Conservation (phyloP, 345 rosid genomes). For the Anacardium occidentale region DNA sequence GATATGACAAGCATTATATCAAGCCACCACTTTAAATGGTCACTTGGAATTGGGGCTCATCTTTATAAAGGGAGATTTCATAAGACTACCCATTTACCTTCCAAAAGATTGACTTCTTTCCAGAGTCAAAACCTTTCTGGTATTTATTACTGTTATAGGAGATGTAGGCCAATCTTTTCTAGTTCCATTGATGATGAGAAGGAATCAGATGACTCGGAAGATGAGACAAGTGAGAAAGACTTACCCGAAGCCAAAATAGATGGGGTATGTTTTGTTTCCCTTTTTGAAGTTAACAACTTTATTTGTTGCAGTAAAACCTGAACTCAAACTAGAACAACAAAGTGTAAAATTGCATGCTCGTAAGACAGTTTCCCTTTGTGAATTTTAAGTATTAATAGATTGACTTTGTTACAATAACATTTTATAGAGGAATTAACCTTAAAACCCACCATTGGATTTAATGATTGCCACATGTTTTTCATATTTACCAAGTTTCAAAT, state of each 20-base stretch:
- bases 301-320: neutral
- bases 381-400: neutral
- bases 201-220: constrained; percentile 41
- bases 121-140: constrained; percentile 27
- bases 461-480: too few relatives aligned
- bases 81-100: constrained; percentile 37
- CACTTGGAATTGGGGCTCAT: constrained; percentile 40
- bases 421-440: neutral
- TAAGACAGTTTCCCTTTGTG: neutral
- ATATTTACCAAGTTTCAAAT: neutral
- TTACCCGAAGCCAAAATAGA: constrained; percentile 27
- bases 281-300: too few relatives aligned
- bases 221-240: constrained; percentile 34
- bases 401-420: neutral
- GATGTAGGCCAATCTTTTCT: constrained; percentile 40
- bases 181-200: constrained; percentile 50
- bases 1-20: constrained; percentile 61
- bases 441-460: neutral
- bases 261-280: neutral
- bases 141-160: constrained; percentile 26
- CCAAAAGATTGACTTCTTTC: constrained; percentile 32
- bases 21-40: constrained; percentile 55
- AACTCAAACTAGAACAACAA: neutral
- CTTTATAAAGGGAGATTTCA: constrained; percentile 36
- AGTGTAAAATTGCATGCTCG: neutral